Evolutionary conservation across 768 basidiomycete genomes (phyloP).

Genomic region (Filobasidium wieringae): DNA sequence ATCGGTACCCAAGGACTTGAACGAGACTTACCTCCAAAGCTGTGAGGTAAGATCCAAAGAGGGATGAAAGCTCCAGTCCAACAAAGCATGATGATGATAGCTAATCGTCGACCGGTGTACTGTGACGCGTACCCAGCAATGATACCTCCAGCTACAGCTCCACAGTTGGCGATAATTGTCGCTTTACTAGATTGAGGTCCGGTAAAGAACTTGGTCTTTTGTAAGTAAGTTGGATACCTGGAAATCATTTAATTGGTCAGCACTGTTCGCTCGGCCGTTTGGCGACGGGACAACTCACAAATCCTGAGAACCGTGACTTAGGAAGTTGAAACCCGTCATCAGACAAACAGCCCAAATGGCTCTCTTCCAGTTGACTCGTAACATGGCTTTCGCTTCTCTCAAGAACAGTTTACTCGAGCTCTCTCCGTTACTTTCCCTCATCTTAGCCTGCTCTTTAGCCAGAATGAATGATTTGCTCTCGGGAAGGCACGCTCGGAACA

Average conservation of each 20-base stretch:
- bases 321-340: slow-evolving; percentile 51
- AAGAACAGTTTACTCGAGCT: slow-evolving; percentile 62
- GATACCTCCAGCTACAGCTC: slow-evolving; percentile 45
- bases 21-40: slow-evolving; percentile 50
- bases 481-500: slow-evolving; percentile 55
- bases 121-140: slow-evolving; percentile 64
- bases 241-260: no score
- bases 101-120: slow-evolving; percentile 68
- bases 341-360: slow-evolving; percentile 13
- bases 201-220: slow-evolving; percentile 50
- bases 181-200: slow-evolving; percentile 54
- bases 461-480: slow-evolving; percentile 66
- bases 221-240: slow-evolving; percentile 22
- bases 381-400: slow-evolving; percentile 61
- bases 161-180: slow-evolving; percentile 59
- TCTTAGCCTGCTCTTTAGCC: slow-evolving; percentile 29
- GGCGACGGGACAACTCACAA: no score
- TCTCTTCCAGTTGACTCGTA: slow-evolving; percentile 43
- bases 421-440: slow-evolving; percentile 10
- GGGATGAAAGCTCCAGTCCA: slow-evolving; percentile 37
- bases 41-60: slow-evolving; percentile 66
- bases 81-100: slow-evolving; percentile 35
- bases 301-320: slow-evolving; percentile 45
- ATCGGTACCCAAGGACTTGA: slow-evolving; percentile 61
- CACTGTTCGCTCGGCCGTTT: no score